Evolutionary conservation across 2,329 filamentous ascomycete species (phyloP).

Genomic region (Tolypocladium nubicola): DNA sequence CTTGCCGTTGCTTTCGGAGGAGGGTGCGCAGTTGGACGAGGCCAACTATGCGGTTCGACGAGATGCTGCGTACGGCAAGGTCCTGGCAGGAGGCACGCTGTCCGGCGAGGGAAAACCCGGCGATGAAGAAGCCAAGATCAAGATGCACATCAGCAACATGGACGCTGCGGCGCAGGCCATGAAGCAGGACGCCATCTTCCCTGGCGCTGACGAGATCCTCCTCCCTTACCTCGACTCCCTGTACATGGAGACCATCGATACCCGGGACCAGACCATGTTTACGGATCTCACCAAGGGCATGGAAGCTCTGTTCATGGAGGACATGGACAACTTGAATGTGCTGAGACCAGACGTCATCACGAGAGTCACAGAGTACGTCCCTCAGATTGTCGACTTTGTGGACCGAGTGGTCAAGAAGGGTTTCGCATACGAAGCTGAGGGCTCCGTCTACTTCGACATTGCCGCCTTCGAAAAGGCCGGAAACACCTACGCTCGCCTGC

Average conservation of each 20-base stretch:
- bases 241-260: conserved; percentile 52
- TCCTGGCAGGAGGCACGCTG: conserved; percentile 44
- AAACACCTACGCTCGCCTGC: conserved; percentile 74
- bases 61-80: conserved; percentile 41
- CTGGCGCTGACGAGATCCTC: conserved; percentile 54
- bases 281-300: conserved; percentile 77
- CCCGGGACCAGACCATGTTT: conserved; percentile 62
- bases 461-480: conserved; percentile 72
- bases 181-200: conserved; percentile 37
- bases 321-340: conserved; percentile 82
- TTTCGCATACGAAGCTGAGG: conserved; percentile 73
- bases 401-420: conserved; percentile 74
- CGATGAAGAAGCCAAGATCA: conserved; percentile 76
- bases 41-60: conserved; percentile 38
- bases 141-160: conserved; percentile 72
- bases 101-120: conserved; percentile 50
- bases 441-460: conserved; percentile 93
- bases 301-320: conserved; percentile 78
- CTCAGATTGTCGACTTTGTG: conserved; percentile 78
- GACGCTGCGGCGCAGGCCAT: conserved; percentile 39
- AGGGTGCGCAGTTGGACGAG: conserved; percentile 31
- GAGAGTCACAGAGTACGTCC: conserved; percentile 84
- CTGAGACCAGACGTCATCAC: conserved; percentile 73
- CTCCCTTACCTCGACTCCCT: conserved; percentile 71
- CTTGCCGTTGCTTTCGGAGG: conserved; percentile 38